A percentile compares a stretch with the other conserved stretches of the same genome.
phyloP scores from a whole-genome alignment of 78 protist genomes.

The Dictyostelium capitatum region DNA sequence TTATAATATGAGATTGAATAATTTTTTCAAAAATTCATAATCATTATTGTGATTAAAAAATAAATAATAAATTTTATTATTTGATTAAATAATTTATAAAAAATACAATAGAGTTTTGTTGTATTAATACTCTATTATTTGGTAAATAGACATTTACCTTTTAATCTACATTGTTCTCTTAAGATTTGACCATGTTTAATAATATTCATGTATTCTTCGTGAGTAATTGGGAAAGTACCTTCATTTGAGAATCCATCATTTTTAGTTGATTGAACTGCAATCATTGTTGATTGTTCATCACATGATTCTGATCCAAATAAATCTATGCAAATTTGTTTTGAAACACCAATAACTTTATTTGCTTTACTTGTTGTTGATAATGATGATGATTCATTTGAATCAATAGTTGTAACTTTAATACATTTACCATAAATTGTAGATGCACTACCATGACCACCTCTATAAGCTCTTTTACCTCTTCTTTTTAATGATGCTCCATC shows the following conservation, averaged over 20 bases:
- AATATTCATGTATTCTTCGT: background rate
- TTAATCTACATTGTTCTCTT: conserved; percentile 15
- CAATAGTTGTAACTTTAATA: background rate
- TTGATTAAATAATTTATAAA: too few relatives aligned
- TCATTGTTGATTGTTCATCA: background rate
- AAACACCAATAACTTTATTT: conserved; percentile 30
- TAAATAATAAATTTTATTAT: too few relatives aligned
- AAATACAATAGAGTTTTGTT: too few relatives aligned
- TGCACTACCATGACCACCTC: background rate
- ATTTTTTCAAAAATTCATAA: too few relatives aligned
- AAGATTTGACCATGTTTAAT: conserved; percentile 31
- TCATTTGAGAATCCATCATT: conserved; percentile 27
- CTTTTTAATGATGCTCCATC: background rate
- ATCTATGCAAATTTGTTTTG: conserved; percentile 21
- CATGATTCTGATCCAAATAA: conserved; percentile 8
- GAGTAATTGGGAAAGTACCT: background rate
- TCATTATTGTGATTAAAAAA: too few relatives aligned
- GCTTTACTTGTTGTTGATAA: background rate
- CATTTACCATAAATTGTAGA: background rate
- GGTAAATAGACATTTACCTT: conserved; percentile 12
- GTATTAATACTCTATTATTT: background rate
- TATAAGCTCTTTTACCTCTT: background rate
- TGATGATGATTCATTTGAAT: background rate
- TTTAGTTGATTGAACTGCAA: conserved; percentile 25
- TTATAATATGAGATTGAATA: too few relatives aligned